Evolutionary conservation across 306 rosid species (phyloP), one percentile per base, ranked within the genome.

Genomic region (Malus fusca): DNA sequence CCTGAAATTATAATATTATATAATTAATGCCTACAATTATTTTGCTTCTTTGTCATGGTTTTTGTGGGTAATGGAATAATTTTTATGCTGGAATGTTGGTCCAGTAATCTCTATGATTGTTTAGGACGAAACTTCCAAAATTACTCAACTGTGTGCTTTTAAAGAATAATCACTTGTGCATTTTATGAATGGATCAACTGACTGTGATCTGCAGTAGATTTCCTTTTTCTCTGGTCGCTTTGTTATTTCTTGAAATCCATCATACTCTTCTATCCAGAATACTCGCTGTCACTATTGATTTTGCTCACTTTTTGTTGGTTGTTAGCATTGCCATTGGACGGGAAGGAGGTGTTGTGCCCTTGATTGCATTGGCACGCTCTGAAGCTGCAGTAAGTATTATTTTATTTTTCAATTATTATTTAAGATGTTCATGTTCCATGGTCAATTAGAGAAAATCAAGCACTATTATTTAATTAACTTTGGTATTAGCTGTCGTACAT

Each of bases 311-410:
- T 71, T 40, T 76, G 46, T 70, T 82, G 79, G 82, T 77, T 77
- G 46, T 80, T 82, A 96, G 99, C 82, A 83, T 96, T 88, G 98
- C 99, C 69, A 96, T 96, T 85, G 99, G 99, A 72, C 91, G 89
- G 73, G 98, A 96, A 92, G 99, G 98, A 66, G 99, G 99, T 71
- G 99, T 96, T 69, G 98, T 95, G 33, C 98, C 99, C 46, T 83
- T 96, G 85, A 96, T 96, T 88, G 98, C 97, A 8, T 86, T 92
- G 79, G 98, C 99, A 3, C 89, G 97, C 60, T 96, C 97, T 63
- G 97, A 90, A 40, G 89, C 92, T 14, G 97, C 89, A 89, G 99
- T 91, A 88, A 83, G 91, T 69, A 66, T 83, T 81, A 73, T 80
- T 48, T 81, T 82, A 28, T 19, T 68, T 69, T 46, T 78, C 77